phyloP scores from a whole-genome alignment of 441 rosid genomes.

The Cnidoscolus chayamansa region DNA sequence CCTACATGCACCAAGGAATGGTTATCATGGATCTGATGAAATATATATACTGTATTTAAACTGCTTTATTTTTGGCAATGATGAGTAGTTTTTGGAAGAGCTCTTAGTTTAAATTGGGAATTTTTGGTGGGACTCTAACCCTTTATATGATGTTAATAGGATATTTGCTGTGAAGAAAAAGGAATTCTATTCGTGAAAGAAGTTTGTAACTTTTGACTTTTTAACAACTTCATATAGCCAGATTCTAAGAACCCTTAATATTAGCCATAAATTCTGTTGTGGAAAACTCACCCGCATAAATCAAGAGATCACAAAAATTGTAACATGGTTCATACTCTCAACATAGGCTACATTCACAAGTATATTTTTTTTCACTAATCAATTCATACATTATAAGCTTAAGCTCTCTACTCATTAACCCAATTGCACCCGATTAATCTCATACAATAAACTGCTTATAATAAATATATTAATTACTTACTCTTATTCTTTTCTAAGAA shows the following conservation, averaged over 20 bases:
- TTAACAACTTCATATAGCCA: neutral
- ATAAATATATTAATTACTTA: too few relatives aligned
- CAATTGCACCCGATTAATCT: too few relatives aligned
- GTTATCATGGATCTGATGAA: neutral
- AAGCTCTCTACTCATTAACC: too few relatives aligned
- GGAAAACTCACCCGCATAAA: too few relatives aligned
- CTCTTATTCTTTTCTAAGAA: too few relatives aligned
- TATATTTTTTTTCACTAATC: too few relatives aligned
- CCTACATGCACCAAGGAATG: neutral
- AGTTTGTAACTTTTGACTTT: neutral
- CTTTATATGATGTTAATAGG: neutral
- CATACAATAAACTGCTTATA: too few relatives aligned
- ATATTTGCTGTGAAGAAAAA: neutral
- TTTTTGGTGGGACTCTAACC: neutral
- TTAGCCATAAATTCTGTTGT: neutral
- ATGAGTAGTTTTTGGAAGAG: neutral
- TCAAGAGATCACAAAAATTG: too few relatives aligned
- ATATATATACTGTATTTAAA: neutral
- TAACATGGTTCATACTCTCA: too few relatives aligned
- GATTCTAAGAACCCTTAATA: neutral
- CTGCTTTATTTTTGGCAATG: neutral
- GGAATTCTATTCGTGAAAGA: neutral
- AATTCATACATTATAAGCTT: too few relatives aligned
- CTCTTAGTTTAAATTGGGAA: neutral
- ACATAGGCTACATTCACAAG: too few relatives aligned